Percentiles rank a stretch among this genome's conserved stretches.
phyloP scores from a whole-genome alignment of 1,139 yeast species.

The Kodamaea arcana region DNA sequence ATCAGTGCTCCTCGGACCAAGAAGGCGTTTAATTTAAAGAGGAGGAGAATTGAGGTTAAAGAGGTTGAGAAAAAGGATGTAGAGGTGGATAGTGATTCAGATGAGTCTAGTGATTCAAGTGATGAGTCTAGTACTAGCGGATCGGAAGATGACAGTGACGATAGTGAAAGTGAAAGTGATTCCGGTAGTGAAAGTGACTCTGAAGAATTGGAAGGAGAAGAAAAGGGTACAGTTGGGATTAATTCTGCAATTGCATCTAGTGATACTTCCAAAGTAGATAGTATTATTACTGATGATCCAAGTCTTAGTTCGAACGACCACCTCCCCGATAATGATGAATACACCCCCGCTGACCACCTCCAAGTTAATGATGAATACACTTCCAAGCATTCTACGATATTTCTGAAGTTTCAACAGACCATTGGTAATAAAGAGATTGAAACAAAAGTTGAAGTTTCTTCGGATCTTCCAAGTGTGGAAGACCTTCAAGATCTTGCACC shows the following conservation, averaged over 20 bases:
- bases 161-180: not conserved
- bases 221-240: no score
- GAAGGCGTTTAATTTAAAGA: conserved; percentile 13
- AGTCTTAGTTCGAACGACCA: no score
- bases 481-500: conserved; percentile 57
- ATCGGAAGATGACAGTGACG: conserved; percentile 11
- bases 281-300: no score
- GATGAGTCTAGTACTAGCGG: conserved; percentile 12
- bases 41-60: conserved; percentile 13
- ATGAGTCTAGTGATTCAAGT: not conserved
- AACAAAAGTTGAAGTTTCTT: conserved; percentile 10
- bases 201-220: not conserved
- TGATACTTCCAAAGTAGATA: no score
- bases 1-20: conserved; percentile 13
- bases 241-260: no score
- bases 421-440: conserved; percentile 10
- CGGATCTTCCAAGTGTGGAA: conserved; percentile 22
- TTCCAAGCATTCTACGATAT: conserved; percentile 29
- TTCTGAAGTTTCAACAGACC: conserved; percentile 21
- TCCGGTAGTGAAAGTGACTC: not conserved
- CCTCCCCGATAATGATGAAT: not conserved
- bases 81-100: not conserved
- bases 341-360: not conserved
- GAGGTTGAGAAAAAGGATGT: not conserved
- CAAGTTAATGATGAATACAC: conserved; percentile 14